Evolutionary conservation across 768 basidiomycete species (phyloP), one percentile per base, ranked within the genome.

Genomic region (Astraeus odoratus): DNA sequence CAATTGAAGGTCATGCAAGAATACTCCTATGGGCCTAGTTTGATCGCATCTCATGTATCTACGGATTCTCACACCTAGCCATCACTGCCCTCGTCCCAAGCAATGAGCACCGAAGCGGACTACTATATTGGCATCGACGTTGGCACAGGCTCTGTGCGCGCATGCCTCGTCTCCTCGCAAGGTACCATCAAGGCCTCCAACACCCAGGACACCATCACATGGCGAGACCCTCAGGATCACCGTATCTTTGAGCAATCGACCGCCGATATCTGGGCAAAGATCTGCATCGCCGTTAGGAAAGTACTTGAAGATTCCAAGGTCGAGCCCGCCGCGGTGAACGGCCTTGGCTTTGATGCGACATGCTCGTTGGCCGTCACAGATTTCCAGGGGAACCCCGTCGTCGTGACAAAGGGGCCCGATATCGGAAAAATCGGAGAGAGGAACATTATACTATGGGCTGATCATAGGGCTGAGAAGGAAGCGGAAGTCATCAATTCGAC

Each of bases 221-320:
- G 78, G 72, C 83, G 95, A 51, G 86, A 92, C 68, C 71, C 78
- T 1, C 60, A 74, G 25, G 90, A 98, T 73, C 82, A 90, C 60
- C 76, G 85, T 46, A 93, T 98, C 69, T 99, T 96, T 63, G 96
- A 99, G 65, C 96, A 99, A 64, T 95, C 92, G 25, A 91, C 92
- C 0, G 67, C 69, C 19, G 78, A 97, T 57, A 94, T 96, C 66
- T 94, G 91, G 94, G 61, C 67, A 7, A 73, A 76, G 42, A 81
- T 91, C 46, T 75, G 76, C 34, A 66, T 61, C 43, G 77, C 78
- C 25, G 72, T 87, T 47, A 78, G 72, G 55, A 73, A 73, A 4
- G 83, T 89, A 42, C 66, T 98, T 20, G 49, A 70, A 8, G 66
- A 73, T 24, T 73, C 84, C 0, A 67, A 74, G 3, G 64, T 89